These are phyloP conservation scores for Sporodiniella umbellata DNA, from an alignment of 371 early-diverging fungal species.

Conservation along the genomic window DNA sequence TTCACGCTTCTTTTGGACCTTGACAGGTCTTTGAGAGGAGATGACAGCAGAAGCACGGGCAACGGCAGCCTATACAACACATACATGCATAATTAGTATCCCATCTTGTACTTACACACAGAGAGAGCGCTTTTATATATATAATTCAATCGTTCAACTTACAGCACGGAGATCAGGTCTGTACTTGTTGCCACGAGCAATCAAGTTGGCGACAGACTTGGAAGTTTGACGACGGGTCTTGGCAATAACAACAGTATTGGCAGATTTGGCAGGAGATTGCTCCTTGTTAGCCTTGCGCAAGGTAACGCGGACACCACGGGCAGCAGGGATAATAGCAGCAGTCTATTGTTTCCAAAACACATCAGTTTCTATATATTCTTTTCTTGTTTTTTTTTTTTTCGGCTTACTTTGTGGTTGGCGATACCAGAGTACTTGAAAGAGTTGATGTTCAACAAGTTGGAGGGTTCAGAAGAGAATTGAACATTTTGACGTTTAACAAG, in stretches of 20 bases:
- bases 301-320: conserved; percentile 65
- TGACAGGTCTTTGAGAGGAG: conserved; percentile 46
- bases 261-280: conserved; percentile 55
- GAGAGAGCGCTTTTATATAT: not conserved
- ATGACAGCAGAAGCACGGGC: conserved; percentile 62
- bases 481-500: conserved; percentile 85
- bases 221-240: conserved; percentile 68
- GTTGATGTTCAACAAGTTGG: conserved; percentile 83
- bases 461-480: conserved; percentile 77
- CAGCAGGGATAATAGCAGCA: conserved; percentile 59
- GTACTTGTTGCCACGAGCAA: conserved; percentile 59
- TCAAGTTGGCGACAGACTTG: conserved; percentile 68
- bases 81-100: too few relatives aligned
- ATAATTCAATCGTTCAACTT: conserved; percentile 19
- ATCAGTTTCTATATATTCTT: not conserved
- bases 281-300: conserved; percentile 61
- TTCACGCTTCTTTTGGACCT: conserved; percentile 53
- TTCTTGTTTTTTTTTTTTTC: not conserved
- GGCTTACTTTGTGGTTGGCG: conserved; percentile 70
- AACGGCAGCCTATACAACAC: conserved; percentile 58
- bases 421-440: conserved; percentile 85
- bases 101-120: not conserved
- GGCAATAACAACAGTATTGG: conserved; percentile 57
- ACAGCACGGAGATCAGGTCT: conserved; percentile 79
- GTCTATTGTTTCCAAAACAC: conserved; percentile 50